These are phyloP conservation scores for Lasiodiplodia hormozganensis DNA, from an alignment of 2,329 filamentous ascomycete species.

Conservation along the genomic window DNA sequence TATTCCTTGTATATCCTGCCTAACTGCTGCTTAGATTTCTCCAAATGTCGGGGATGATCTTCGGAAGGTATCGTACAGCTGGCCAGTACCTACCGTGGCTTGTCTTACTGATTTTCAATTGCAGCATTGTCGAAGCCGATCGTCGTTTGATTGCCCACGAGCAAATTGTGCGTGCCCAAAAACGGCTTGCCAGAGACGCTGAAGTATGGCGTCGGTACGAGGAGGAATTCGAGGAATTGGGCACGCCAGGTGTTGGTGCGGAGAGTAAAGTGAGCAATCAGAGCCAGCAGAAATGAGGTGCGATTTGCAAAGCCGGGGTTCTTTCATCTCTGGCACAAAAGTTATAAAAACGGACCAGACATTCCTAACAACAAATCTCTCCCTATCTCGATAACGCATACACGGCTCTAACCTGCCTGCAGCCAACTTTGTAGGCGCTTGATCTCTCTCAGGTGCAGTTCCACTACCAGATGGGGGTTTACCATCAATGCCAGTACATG, in stretches of 20 bases:
- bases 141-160: conserved; percentile 71
- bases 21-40: conserved; percentile 66
- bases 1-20: not conserved
- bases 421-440: not conserved
- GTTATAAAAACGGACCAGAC: too few relatives aligned
- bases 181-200: conserved; percentile 67
- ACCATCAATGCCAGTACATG: not conserved
- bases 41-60: conserved; percentile 85
- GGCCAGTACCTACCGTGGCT: not conserved
- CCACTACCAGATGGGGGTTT: not conserved
- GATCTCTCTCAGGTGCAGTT: not conserved
- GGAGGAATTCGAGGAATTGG: conserved; percentile 60
- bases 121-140: conserved; percentile 68
- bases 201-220: conserved; percentile 74
- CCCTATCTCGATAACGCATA: not conserved
- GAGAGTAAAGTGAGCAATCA: conserved; percentile 24
- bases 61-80: conserved; percentile 56
- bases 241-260: conserved; percentile 33
- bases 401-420: not conserved
- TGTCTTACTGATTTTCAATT: not conserved
- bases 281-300: conserved; percentile 3
- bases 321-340: not conserved
- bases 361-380: not conserved
- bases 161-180: conserved; percentile 67
- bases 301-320: not conserved